These are phyloP conservation scores for Monosporascus sp. DNA, from an alignment of 2,329 filamentous ascomycete species.

Conservation along the genomic window DNA sequence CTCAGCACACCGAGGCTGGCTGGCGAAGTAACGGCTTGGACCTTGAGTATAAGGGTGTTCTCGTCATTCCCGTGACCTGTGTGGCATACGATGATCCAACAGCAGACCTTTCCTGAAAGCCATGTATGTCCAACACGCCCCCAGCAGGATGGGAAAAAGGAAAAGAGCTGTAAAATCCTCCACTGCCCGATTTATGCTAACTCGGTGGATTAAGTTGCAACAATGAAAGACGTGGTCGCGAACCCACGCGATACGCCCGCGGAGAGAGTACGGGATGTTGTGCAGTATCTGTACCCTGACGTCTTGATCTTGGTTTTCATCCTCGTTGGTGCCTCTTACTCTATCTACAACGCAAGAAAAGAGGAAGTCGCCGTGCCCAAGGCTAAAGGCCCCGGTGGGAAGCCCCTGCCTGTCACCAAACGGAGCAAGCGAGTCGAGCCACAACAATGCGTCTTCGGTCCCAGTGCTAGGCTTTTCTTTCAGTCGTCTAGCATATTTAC, in stretches of 20 bases:
- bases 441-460: slow-evolving; percentile 34
- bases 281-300: slow-evolving; percentile 48
- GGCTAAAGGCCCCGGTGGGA: slow-evolving; percentile 76
- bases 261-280: slow-evolving; percentile 39
- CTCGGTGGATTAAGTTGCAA: slow-evolving; percentile 19
- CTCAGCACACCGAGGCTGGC: neutral
- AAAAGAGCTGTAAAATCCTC: slow-evolving; percentile 12
- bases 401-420: slow-evolving; percentile 70
- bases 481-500: slow-evolving; percentile 67
- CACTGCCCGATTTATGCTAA: slow-evolving; percentile 18
- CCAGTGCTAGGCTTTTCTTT: slow-evolving; percentile 52
- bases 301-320: slow-evolving; percentile 50
- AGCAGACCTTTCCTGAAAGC: slow-evolving; percentile 20
- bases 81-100: slow-evolving; percentile 22
- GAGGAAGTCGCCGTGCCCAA: slow-evolving; percentile 42
- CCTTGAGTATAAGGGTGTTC: neutral
- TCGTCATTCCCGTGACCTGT: neutral
- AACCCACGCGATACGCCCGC: slow-evolving; percentile 26
- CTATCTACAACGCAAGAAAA: slow-evolving; percentile 45
- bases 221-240: slow-evolving; percentile 25
- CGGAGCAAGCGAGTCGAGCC: slow-evolving; percentile 42
- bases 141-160: slow-evolving; percentile 11
- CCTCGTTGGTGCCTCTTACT: slow-evolving; percentile 45
- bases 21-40: neutral
- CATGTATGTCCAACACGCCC: slow-evolving; percentile 27